Base-by-base conservation (phyloP, 2,329 filamentous ascomycete species). In the Coniochaeta sp. region DNA sequence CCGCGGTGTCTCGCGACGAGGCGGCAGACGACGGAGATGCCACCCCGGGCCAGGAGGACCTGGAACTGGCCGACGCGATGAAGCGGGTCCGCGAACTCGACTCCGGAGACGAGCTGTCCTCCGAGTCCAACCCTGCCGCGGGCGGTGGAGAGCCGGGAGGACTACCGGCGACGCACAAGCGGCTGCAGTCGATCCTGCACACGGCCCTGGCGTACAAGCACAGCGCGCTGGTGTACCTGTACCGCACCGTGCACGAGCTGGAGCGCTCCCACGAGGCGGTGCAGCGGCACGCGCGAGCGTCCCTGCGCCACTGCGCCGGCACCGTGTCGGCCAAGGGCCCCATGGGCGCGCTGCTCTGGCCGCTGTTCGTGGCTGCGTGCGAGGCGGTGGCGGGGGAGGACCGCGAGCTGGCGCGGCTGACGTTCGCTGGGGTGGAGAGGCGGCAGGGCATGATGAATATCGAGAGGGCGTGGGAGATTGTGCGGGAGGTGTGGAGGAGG, bases 391-490 rank as follows among this genome's bases (percentile, higher is more conserved):
- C 69, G 17, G 65, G 69, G 1, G 74, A 72, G 9, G 84, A 88
- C 67, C 74, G 84, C 17, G 74, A 73, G 6, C 71, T 83, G 19
- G 82, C 84, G 4, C 70, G 75, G 28, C 73, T 74, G 59, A 75
- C 81, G 0, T 87, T 88, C 65, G 68, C 71, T 4, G 80, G 79
- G 5, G 75, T 86, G 9, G 79, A 82, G 61, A 76, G 74, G 58
- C 73, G 84, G 19, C 86, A 88, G 68, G 84, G 85, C 22, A 88
- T 88, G 85, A 79, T 79, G 19, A 89, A 88, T 65, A 87, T 88
- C 60, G 78, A 79, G 62, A 76, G 83, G 62, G 81, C 84, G 3
- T 86, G 84, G 82, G 77, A 77, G 14, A 81, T 88, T 38, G 79
- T 86, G 3, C 76, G 81, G 64, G 84, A 87, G 68, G 80, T 88